A percentile compares a stretch with the other conserved stretches of the same genome.
Evolutionary conservation across 306 rosid species (phyloP).

Genomic region (Coriaria nepalensis): DNA sequence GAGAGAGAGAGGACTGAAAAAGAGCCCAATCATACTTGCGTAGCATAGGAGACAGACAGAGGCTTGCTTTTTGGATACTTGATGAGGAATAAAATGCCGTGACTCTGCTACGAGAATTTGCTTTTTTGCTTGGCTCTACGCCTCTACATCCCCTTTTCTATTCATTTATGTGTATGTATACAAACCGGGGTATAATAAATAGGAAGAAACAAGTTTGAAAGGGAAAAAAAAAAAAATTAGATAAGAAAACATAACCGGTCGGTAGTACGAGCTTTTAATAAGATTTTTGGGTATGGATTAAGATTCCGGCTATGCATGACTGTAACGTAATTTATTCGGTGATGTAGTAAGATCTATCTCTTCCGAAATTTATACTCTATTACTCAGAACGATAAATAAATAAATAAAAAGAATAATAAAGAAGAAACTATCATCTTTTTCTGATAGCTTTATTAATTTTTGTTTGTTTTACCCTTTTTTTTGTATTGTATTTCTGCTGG

Average conservation of each 20-base stretch:
- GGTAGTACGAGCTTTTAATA: no score
- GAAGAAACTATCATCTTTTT: background rate
- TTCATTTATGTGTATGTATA: slow-evolving; percentile 4
- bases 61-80: slow-evolving; percentile 83
- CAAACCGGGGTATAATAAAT: slow-evolving; percentile 12
- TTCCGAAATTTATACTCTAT: no score
- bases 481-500: slow-evolving; percentile 62
- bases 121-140: no score
- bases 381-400: no score
- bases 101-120: slow-evolving; percentile 65
- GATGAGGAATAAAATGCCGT: slow-evolving; percentile 78
- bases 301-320: no score
- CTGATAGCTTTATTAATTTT: no score
- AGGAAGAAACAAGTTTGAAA: no score
- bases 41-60: slow-evolving; percentile 59
- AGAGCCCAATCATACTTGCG: slow-evolving; percentile 37
- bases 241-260: no score
- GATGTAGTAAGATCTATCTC: no score
- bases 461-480: background rate
- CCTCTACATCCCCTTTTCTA: slow-evolving; percentile 14
- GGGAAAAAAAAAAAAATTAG: no score
- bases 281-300: no score
- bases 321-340: no score
- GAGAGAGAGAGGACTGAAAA: slow-evolving; percentile 20
- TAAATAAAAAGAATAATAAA: slow-evolving; percentile 1